Evolutionary conservation across 192 early-diverging fungal species (phyloP), one percentile per base, ranked within the genome.

Genomic region (Mortierella antarctica): DNA sequence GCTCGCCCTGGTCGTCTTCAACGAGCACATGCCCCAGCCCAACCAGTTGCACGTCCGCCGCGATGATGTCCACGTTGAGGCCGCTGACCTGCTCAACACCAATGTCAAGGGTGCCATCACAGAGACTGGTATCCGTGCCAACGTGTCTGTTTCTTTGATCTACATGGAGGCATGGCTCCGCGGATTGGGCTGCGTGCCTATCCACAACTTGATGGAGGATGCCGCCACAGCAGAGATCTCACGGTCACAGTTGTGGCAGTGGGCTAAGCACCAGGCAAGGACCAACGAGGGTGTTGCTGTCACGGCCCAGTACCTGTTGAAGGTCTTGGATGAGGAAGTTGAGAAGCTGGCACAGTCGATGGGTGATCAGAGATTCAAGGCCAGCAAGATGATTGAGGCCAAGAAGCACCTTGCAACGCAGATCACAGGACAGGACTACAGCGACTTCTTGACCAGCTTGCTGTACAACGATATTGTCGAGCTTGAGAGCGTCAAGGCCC

Each of bases 181-280:
- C 67, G 96, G 95, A 49, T 85, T 88, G 65, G 97, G 97, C n/a
- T 98, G 97, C 75, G 97, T 98, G 13, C 97, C 97, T 53, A 98
- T 98, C 84, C 94, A 96, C 88, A 94, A 95, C 86, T 86, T 98
- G 46, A 96, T 98, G 97, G 96, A 98, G 86, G 97, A 98, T 82
- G 95, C 95, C 1, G 97, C 97, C 53, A 98, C 97, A 1, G 95
- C 95, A 47, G 97, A 98, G 88, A 98, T 98, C 73, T 96, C 95
- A 13, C 92, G 96, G 62, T 94, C 93, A 44, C 97, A 98, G 89
- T 86, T 98, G 13, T 98, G 91, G 91, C 97, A 98, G 88, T 98
- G 97, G 97, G 95, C 93, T 55, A 89, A 89, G 70, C 96, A 98
- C 85, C 76, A 85, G 14, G 87, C 92, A 40, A 90, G 87, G 67